Base-by-base conservation (phyloP, 345 rosid species). In the Pistacia vera region DNA sequence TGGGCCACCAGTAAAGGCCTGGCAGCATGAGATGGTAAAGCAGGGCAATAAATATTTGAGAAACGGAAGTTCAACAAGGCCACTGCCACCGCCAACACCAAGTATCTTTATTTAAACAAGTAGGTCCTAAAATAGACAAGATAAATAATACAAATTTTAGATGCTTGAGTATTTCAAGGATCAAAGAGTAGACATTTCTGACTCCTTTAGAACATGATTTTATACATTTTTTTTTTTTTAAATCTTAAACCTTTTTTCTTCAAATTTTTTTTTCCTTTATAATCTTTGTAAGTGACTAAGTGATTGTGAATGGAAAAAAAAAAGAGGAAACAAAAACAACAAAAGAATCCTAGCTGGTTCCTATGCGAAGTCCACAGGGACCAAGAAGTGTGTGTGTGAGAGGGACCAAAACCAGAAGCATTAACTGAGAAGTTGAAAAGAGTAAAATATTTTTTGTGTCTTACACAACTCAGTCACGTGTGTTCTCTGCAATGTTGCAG, bases 401-500 rank as follows among this genome's bases (percentile, higher is more conserved):
- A 41, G 46, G 9, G 8, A 41, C 46, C 46, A 41, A 41, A 41
- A 8, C 46, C 4, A 17, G n/a, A 54, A 16, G 18, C 57, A 12
- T 54, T 14, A 54, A 54, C 57, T 16, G 18, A 13, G 57, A 12
- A 51, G 55, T 51, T 3, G 13, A 51, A 41, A 54, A 54, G 7
- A 54, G 57, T 3, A 54, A 54, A 16, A 54, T 54, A 41, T 5
- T 41, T 54, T 16, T 17, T 54, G 48, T 30, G 14, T 20, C 56
- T 5, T 68, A 75, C 64, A 46, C 68, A 78, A 68, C 46, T 41
- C 66, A 75, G 74, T 81, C 86, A 83, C 86, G 84, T 83, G 86
- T 52, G 80, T 8, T 61, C 25, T 68, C 82, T 80, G 83, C 79
- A 77, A 38, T 4, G 10, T 33, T 17, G 41, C 56, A 60, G 46